Conservation (phyloP, 108 stramenopile genomes). For the Pseudonitzschia pungens region DNA sequence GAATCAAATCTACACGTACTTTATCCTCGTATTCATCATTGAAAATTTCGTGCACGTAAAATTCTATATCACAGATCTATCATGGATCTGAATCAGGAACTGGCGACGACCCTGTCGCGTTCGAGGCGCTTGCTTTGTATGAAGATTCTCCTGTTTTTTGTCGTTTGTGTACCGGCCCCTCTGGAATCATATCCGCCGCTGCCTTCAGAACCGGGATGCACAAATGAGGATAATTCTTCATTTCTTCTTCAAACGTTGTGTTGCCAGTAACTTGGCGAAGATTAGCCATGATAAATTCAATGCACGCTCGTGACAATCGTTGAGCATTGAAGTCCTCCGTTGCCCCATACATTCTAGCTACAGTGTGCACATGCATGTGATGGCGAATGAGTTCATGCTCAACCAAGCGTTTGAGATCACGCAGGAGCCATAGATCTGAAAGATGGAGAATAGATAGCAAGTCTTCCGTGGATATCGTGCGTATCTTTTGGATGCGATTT, state of each 20-base stretch:
- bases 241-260: slow-evolving; percentile 84
- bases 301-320: slow-evolving; percentile 73
- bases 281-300: slow-evolving; percentile 90
- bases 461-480: slow-evolving; percentile 65
- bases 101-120: slow-evolving; percentile 41
- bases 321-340: slow-evolving; percentile 86
- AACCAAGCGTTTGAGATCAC: slow-evolving; percentile 84
- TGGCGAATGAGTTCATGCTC: slow-evolving; percentile 85
- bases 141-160: slow-evolving; percentile 54
- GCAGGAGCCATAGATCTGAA: slow-evolving; percentile 85
- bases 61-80: not conserved
- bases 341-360: slow-evolving; percentile 84
- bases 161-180: slow-evolving; percentile 77
- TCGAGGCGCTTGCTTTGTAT: slow-evolving; percentile 20
- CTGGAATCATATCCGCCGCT: slow-evolving; percentile 90
- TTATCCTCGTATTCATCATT: not conserved
- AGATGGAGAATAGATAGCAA: slow-evolving; percentile 74
- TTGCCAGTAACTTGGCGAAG: slow-evolving; percentile 82
- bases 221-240: slow-evolving; percentile 87
- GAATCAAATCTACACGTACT: not conserved
- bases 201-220: slow-evolving; percentile 90
- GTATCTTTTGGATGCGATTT: slow-evolving; percentile 80
- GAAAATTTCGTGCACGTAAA: not conserved
- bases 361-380: slow-evolving; percentile 82
- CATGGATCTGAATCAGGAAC: slow-evolving; percentile 56